Evolutionary conservation across 441 rosid genomes (phyloP), one percentile per base, ranked within the genome.

Genomic region (Metrosideros polymorpha): DNA sequence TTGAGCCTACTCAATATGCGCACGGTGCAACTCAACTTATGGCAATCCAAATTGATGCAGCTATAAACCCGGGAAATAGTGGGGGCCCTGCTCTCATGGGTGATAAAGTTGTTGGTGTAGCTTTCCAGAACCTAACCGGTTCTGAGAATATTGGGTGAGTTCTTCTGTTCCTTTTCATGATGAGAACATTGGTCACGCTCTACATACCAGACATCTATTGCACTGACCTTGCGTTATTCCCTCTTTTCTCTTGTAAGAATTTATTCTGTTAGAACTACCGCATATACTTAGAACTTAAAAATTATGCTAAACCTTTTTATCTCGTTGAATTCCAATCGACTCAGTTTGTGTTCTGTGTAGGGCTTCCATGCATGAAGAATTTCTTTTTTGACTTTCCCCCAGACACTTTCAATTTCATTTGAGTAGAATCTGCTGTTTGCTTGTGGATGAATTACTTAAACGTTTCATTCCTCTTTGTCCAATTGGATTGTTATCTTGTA

Each of bases 41-140:
- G 97, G 99, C 98, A 66, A 95, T 97, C 90, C 97, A 97, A 89
- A 97, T 97, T 83, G 97, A 97, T 89, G 98, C 98, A n/a, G 98
- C 98, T 50, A 97, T 97, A 84, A 97, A 95, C 90, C 98, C 97
- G 0, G 98, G 97, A 29, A 94, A 95, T 79, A 95, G 98, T 85
- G 97, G 98, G 84, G 98, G 98, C 14, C 99, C 98, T 7, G 98
- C 98, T 71, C 93, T 97, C 84, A 95, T 95, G 98, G 96, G 94
- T 61, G 91, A 91, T 89, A 95, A 95, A 91, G 98, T 95, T 87
- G 98, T 93, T 24, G 97, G 96, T 25, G 98, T 95, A 45, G 99
- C 98, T 42, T 95, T 97, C 91, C 98, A 97, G 89, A 95, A 95
- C 88, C 98, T 95, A 89, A 92, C 96, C 71, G 95, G 97, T 89